Evolutionary conservation across 2,329 filamentous ascomycete genomes (phyloP), one percentile per base, ranked within the genome.

Genomic region (Exophiala viscosa): DNA sequence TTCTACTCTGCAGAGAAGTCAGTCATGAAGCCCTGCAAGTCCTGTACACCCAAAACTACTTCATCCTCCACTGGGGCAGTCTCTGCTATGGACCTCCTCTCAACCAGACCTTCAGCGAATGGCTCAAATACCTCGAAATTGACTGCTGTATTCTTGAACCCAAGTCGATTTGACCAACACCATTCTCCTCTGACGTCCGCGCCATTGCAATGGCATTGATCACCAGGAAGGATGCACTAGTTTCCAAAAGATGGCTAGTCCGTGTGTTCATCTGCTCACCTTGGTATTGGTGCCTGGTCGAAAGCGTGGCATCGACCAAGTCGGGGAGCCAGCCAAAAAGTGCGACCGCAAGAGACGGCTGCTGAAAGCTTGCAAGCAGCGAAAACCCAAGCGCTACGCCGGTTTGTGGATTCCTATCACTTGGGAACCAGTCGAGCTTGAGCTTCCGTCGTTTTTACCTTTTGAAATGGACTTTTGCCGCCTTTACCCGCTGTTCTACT

Each of bases 41-140:
- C 14, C 15, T 48, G 10, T 50, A 44, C 28, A 31, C 39, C 23
- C 20, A 20, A 11, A 53, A 57, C 46, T 40, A 39, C 6, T 53
- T 49, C 42, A 23, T 20, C 5, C 23, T 57, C 13, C 7, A 33
- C 1, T 41, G 46, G 45, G 17, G 41, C 20, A 28, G 17, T 11
- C 41, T 49, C 45, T 18, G 11, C 10, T 9, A 5, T 5, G n/a
- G 7, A 18, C 6, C 39, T 20, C n/a, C 7, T 15, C 34, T 28
- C 23, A 28, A 15, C 14, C 35, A 44, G 15, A 13, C 8, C 17
- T 17, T 44, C n/a, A 50, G 11, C 18, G 20, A 18, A 10, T 38
- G 5, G 7, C 35, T 54, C 18, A 13, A 15, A 14, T 5, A 14
- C 10, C 33, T 57, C 17, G 34, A 52, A n/a, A 39, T 57, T 41